These are phyloP conservation scores for Thalassiosira oceanica DNA, from an alignment of 352 stramenopile genomes.

Conservation along the genomic window DNA sequence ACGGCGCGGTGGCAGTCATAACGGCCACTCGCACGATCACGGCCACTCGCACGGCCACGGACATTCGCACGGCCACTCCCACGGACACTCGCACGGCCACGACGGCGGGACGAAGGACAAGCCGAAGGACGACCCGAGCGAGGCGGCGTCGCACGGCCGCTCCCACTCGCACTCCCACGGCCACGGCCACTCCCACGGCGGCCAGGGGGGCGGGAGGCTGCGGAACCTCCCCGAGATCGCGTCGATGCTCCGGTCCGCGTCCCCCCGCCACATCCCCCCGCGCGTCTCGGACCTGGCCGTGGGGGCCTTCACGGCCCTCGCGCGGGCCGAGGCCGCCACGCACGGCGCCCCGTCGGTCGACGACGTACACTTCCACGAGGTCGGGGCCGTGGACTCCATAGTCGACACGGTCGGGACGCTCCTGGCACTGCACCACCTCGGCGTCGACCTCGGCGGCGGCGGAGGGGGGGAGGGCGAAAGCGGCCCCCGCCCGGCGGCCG, in stretches of 20 bases:
- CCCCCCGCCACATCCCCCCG: conserved; percentile 80
- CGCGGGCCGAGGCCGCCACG: conserved; percentile 90
- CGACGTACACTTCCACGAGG: conserved; percentile 96
- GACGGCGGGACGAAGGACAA: neutral
- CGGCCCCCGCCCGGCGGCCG: too few species aligned
- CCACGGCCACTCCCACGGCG: conserved; percentile 15
- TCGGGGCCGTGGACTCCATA: conserved; percentile 96
- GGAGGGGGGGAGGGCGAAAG: conserved; percentile 77
- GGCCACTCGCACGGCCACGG: too few species aligned
- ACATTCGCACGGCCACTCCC: too few species aligned
- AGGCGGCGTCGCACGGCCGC: conserved; percentile 14
- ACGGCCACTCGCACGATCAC: conserved; percentile 40
- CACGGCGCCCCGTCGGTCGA: conserved; percentile 89
- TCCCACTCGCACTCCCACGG: conserved; percentile 31
- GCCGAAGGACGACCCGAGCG: neutral
- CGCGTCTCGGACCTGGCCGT: conserved; percentile 89
- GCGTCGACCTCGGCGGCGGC: conserved; percentile 86
- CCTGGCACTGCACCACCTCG: conserved; percentile 89
- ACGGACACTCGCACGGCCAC: conserved; percentile 19
- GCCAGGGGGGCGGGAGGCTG: conserved; percentile 66
- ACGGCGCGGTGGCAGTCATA: conserved; percentile 5
- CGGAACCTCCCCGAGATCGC: conserved; percentile 90
- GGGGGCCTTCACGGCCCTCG: conserved; percentile 88
- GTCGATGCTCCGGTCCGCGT: conserved; percentile 79
- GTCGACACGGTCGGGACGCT: conserved; percentile 94